Evolutionary conservation across 352 stramenopile genomes (phyloP), one percentile per base, ranked within the genome.

Genomic region (Phytophthora ramorum): DNA sequence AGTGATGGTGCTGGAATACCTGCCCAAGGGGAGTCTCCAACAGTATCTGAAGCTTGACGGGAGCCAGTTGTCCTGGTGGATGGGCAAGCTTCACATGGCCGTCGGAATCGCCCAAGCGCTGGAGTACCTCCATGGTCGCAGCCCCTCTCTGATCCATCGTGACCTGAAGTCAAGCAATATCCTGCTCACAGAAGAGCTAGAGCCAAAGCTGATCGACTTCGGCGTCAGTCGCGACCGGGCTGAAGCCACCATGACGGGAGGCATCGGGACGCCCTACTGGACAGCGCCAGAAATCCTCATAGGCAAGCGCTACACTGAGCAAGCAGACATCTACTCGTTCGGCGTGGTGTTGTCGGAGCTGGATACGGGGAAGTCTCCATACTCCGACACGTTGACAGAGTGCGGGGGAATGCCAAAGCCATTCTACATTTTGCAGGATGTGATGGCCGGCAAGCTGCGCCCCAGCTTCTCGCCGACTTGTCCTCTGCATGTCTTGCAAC

Each of bases 141-240:
- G 37, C 1, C 64, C 71, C 1, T 43, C 69, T 22, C 45, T 84
- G 1, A 79, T 83, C 40, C 75, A 80, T 57, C 64, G 64, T 14
- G 57, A 72, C 17, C 20, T 68, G 9, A 72, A 72, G 16, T 67
- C 58, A 1, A 72, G 41, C 53, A 96, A 95, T 58, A 78, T 95
- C 24, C 66, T 96, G 34, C 67, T 96, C 32, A 87, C 91, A 38
- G 75, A 57, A 6, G 26, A 73, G 3, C 76, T 91, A 4, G 66
- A 89, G 17, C 78, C 92, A 24, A 85, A 89, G 37, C 57, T 96
- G 34, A 92, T 86, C 40, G 88, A 97, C 71, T 96, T 97, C 74
- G 90, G 88, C 48, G 64, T 95, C 69, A 83, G 69, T 14, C 83
- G 63, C 13, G 63, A 38, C 28, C 34, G 40, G 1, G 49, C 53